Evolutionary conservation across 768 basidiomycete genomes (phyloP).

Genomic region (Podaxis sp.): DNA sequence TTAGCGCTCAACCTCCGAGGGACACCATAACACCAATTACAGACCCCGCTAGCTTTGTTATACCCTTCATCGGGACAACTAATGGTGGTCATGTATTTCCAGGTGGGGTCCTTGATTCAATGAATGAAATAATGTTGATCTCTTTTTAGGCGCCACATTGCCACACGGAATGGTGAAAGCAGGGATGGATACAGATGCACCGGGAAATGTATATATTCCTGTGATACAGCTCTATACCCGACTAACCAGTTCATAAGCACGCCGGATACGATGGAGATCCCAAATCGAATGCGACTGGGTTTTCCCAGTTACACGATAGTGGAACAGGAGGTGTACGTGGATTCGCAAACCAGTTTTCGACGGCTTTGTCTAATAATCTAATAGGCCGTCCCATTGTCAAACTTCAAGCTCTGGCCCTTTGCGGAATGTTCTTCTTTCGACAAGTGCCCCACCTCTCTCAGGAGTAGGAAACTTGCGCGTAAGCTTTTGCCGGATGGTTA

Average conservation of each 20-base stretch:
- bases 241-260: slow-evolving; percentile 29
- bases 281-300: slow-evolving; percentile 48
- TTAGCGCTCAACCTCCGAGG: slow-evolving; percentile 4
- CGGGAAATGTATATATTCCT: slow-evolving; percentile 43
- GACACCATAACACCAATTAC: slow-evolving; percentile 25
- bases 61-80: slow-evolving; percentile 63
- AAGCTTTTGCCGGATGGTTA: slow-evolving; percentile 51
- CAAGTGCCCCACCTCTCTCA: slow-evolving; percentile 49
- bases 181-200: slow-evolving; percentile 68
- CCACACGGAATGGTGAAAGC: slow-evolving; percentile 73
- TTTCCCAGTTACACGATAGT: slow-evolving; percentile 63
- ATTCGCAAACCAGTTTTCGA: not conserved
- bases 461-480: slow-evolving; percentile 44
- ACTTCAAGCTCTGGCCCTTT: slow-evolving; percentile 63
- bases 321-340: slow-evolving; percentile 58
- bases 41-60: slow-evolving; percentile 47
- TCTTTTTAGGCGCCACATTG: slow-evolving; percentile 50
- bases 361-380: not conserved
- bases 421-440: slow-evolving; percentile 51
- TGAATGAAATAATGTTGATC: not conserved
- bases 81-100: slow-evolving; percentile 69
- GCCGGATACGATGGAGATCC: slow-evolving; percentile 49
- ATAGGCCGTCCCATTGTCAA: slow-evolving; percentile 53
- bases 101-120: slow-evolving; percentile 33
- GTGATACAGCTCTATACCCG: not conserved